A percentile compares a stretch with the other conserved stretches of the same genome.
phyloP scores from a whole-genome alignment of 2,329 filamentous ascomycete species.

The Monosporascus ibericus region DNA sequence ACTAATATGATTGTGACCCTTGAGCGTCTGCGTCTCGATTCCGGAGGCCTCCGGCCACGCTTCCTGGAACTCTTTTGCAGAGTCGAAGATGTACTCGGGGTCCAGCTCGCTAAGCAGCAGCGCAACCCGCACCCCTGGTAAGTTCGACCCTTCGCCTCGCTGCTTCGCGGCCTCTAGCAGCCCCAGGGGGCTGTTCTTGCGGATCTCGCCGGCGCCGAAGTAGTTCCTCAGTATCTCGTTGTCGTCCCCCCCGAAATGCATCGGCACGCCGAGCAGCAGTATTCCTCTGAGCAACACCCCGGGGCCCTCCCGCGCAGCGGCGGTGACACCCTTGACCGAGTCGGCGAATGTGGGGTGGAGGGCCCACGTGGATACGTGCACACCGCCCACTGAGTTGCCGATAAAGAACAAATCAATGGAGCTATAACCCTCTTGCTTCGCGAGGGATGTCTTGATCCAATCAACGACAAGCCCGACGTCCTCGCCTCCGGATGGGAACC shows the following conservation, averaged over 20 bases:
- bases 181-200: constrained; percentile 15
- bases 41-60: constrained; percentile 12
- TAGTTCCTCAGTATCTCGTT: constrained; percentile 16
- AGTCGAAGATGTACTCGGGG: constrained; percentile 15
- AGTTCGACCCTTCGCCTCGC: constrained; percentile 5
- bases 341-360: constrained; percentile 19
- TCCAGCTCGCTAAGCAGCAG: constrained; percentile 22
- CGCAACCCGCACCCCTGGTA: constrained; percentile 15
- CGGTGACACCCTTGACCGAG: constrained; percentile 8
- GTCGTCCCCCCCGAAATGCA: constrained; percentile 16
- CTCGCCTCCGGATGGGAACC: constrained; percentile 34
- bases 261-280: constrained; percentile 18
- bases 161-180: constrained; percentile 13
- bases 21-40: constrained; percentile 13
- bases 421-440: constrained; percentile 16
- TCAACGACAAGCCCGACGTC: constrained; percentile 29
- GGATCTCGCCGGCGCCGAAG: constrained; percentile 16
- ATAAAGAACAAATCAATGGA: constrained; percentile 29
- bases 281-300: constrained; percentile 16
- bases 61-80: constrained; percentile 16
- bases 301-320: constrained; percentile 1
- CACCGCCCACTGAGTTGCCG: constrained; percentile 35
- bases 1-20: constrained; percentile 26
- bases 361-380: constrained; percentile 31
- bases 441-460: constrained; percentile 24